phyloP scores from a whole-genome alignment of 2,329 filamentous ascomycete species.

The Aspergillus udagawae region DNA sequence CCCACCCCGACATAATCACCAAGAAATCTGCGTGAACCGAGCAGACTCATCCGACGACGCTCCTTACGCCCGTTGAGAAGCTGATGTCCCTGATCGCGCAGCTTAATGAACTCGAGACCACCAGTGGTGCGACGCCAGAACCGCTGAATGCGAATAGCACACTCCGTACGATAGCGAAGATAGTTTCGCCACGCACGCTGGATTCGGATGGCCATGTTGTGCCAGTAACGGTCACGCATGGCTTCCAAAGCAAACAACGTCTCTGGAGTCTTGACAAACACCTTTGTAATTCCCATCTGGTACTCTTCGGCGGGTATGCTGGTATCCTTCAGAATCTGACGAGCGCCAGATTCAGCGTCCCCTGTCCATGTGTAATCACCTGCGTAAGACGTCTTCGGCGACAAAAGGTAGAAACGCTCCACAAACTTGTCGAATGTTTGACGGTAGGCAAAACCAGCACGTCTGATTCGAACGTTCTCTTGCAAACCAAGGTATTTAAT shows the following conservation, averaged over 20 bases:
- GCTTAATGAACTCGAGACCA: conserved; percentile 80
- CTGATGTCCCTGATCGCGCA: conserved; percentile 82
- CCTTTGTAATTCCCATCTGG: conserved; percentile 95
- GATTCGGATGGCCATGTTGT: conserved; percentile 98
- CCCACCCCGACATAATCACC: conserved; percentile 92
- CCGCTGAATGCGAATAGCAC: conserved; percentile 86
- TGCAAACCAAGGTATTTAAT: conserved; percentile 99
- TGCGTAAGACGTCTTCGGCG: conserved; percentile 90
- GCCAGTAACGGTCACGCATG: conserved; percentile 97
- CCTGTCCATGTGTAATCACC: conserved; percentile 97
- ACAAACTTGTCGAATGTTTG: conserved; percentile 98
- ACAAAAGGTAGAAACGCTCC: conserved; percentile 92
- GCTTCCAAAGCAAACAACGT: conserved; percentile 94
- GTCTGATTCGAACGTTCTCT: conserved; percentile 95
- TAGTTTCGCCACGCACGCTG: conserved; percentile 98
- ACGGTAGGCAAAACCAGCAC: conserved; percentile 94
- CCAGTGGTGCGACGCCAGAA: conserved; percentile 94
- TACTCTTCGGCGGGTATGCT: conserved; percentile 93
- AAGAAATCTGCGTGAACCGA: conserved; percentile 87
- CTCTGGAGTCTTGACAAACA: conserved; percentile 97
- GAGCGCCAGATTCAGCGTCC: conserved; percentile 79
- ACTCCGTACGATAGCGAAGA: conserved; percentile 85
- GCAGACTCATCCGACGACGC: conserved; percentile 80
- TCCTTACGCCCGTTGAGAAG: conserved; percentile 84
- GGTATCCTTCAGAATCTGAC: conserved; percentile 92